Evolutionary conservation across 768 basidiomycete species (phyloP), one percentile per base, ranked within the genome.

Genomic region (Trametes coccinea): DNA sequence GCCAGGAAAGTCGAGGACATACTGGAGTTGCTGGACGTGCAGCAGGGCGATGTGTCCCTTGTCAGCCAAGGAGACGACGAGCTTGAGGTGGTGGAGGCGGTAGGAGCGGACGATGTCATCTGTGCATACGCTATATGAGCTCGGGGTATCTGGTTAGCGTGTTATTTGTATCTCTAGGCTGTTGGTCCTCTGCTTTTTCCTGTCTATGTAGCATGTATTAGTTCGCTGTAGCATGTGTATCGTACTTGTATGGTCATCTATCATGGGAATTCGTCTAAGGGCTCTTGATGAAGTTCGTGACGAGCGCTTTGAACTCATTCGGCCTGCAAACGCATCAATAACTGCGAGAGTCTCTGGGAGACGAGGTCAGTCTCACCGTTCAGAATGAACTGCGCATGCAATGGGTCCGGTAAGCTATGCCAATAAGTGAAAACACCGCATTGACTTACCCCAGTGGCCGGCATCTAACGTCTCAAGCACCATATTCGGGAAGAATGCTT

Each of bases 391-490:
- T 92, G 62, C 30, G 31, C 57, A 51, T 59, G 37, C 22, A 11
- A 29, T 17, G 4, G 22, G 45, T 46, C 1, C 11, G 29, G 7
- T 10, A 31, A 33, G 30, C 2, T 29, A 10, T 31, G 30, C 14
- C 3, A 33, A 8, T 11, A 16, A 14, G 30, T 27, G 48, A 11
- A 7, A 6, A 49, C 31, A 53, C 10, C 14, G 22, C 22, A 22
- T 8, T 16, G 9, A 73, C 85, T 63, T 70, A 92, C 91, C 89
- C 95, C 95, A 98, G 73, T 98, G 95, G 0, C 88, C 86, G 0
- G 93, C 77, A 60, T 93, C 87, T 30, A 96, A 73, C 29, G 74
- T 79, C 68, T 86, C 82, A 8, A 95, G 67, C 9, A 66, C 70
- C 78, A 84, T 82, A 40, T 80, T 75, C 0, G 94, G 93, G 76